Conservation (phyloP, 768 basidiomycete species). For the Obba rivulosa region DNA sequence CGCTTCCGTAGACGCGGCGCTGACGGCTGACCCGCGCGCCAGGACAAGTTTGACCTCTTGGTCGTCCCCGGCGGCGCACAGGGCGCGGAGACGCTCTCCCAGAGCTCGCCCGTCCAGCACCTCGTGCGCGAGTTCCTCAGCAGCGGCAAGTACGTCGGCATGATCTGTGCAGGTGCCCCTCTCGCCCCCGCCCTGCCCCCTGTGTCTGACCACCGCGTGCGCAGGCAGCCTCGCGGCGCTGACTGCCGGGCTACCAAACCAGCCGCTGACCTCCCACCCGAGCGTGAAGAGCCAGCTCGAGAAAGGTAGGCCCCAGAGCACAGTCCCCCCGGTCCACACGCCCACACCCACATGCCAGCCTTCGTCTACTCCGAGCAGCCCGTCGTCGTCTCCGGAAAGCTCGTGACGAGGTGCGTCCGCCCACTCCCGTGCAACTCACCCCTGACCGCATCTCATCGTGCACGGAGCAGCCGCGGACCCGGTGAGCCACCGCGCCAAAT, state of each 20-base stretch:
- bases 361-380: constrained; percentile 72
- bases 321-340: neutral
- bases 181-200: neutral
- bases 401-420: constrained; percentile 68
- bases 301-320: constrained; percentile 31
- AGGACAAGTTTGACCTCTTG: constrained; percentile 65
- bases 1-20: neutral
- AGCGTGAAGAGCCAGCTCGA: constrained; percentile 58
- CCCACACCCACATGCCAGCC: constrained; percentile 29
- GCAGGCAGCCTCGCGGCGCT: constrained; percentile 68
- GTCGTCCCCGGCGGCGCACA: constrained; percentile 76
- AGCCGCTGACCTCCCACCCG: constrained; percentile 76
- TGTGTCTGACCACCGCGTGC: neutral
- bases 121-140: constrained; percentile 55
- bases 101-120: constrained; percentile 51
- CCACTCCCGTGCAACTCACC: neutral
- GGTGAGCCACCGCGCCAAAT: constrained; percentile 34
- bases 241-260: constrained; percentile 51
- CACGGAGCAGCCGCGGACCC: constrained; percentile 64
- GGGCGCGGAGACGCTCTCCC: constrained; percentile 71
- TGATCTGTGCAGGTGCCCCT: constrained; percentile 77
- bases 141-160: constrained; percentile 58
- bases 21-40: neutral
- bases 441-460: constrained; percentile 4
- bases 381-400: constrained; percentile 66